Conservation (phyloP, 305 asterid genomes). For the Galium porrigens region DNA sequence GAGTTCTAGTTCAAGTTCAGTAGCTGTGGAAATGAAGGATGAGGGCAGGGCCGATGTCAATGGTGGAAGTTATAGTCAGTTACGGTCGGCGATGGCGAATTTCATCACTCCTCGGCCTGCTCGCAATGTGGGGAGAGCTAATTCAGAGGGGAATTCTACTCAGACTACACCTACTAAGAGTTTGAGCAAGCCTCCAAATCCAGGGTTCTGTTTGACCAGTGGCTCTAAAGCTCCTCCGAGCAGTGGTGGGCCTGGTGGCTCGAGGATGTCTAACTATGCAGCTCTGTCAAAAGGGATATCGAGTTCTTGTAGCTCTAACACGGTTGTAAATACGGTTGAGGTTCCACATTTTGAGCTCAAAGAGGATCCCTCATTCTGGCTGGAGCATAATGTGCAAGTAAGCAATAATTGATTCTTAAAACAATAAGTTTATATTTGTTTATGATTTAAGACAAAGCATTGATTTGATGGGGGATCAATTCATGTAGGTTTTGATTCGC, state of each 20-base stretch:
- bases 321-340: conserved; percentile 49
- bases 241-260: conserved; percentile 44
- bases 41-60: conserved; percentile 33
- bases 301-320: conserved; percentile 29
- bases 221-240: conserved; percentile 43
- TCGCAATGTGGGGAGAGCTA: conserved; percentile 39
- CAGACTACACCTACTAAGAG: conserved; percentile 83
- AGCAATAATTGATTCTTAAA: conserved; percentile 10
- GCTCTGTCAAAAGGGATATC: conserved; percentile 57
- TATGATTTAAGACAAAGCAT: conserved; percentile 11
- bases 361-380: conserved; percentile 87
- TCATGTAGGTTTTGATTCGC: conserved; percentile 69
- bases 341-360: conserved; percentile 74
- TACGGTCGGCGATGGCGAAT: conserved; percentile 19
- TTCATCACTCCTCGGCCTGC: conserved; percentile 49
- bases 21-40: conserved; percentile 35
- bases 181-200: conserved; percentile 60
- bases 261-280: conserved; percentile 44
- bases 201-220: conserved; percentile 41
- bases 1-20: conserved; percentile 6
- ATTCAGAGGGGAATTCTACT: conserved; percentile 62
- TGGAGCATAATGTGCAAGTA: conserved; percentile 95
- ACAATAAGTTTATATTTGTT: conserved; percentile 8
- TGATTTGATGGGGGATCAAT: conserved; percentile 6
- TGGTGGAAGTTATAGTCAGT: conserved; percentile 8